Evolutionary conservation across 495 filamentous ascomycete genomes (phyloP), one percentile per base, ranked within the genome.

Genomic region (Lepraria neglecta): DNA sequence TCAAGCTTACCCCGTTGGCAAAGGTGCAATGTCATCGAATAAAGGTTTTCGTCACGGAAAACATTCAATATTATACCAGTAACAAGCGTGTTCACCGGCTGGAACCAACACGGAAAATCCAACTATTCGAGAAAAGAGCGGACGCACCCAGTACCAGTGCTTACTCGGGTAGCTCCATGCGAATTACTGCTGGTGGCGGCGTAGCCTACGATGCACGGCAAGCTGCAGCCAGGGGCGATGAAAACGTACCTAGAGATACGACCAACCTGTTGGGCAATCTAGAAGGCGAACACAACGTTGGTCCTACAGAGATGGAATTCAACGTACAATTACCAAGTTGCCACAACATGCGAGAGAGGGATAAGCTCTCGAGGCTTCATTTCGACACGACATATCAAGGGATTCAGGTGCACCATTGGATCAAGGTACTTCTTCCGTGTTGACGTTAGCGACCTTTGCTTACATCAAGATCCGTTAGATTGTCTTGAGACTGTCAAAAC

Each of bases 381-480:
- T 95, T 94, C 62, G 92, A 97, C 67, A 96, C 91, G 53, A 96
- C 94, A 17, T 97, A 92, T 78, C 87, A 89, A 72, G 94, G 95
- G 60, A 96, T 96, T 46, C 90, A 96, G 68, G 92, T 98, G 52
- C 91, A 92, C 67, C 94, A 98, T 70, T 97, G 95, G 94, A 97
- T 98, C 69, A 98, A 98, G 85, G 94, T 95, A 82, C 54, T 79
- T 65, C 12, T 24, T n/a, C 42, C 42, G 53, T 15, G 7, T n/a
- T 35, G 14, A 2, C 3, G 10, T 53, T 52, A 24, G 6, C 53
- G 58, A 11, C 21, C n/a, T 3, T 15, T 31, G 9, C 61, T 69
- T n/a, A 62, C 38, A 61, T 66, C 70, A 65, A 79, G 31, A 42
- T 28, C 24, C 65, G 28, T 12, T 63, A 98, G 94, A 94, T 98